Conservation (phyloP, 2,329 filamentous ascomycete genomes). For the Podosphaera aphanis region DNA sequence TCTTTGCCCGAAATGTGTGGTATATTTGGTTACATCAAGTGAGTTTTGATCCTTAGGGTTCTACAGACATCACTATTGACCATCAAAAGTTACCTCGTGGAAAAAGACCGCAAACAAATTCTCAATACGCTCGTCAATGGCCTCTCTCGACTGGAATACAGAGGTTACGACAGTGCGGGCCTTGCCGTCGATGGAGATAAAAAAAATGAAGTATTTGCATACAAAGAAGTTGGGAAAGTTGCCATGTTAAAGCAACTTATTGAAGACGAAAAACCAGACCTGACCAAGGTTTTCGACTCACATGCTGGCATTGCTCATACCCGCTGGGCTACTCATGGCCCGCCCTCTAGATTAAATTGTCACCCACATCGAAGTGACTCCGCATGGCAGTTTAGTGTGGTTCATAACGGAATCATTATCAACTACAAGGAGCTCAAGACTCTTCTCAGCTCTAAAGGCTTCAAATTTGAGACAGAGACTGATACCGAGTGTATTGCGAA, state of each 20-base stretch:
- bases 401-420: conserved; percentile 99
- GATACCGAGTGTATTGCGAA: conserved; percentile 99
- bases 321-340: conserved; percentile 92
- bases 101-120: conserved; percentile 95
- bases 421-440: conserved; percentile 99
- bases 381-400: conserved; percentile 86
- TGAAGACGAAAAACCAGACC: conserved; percentile 57
- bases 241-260: conserved; percentile 89
- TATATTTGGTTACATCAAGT: conserved; percentile 4
- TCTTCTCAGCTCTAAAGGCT: conserved; percentile 78
- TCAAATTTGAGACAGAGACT: conserved; percentile 97
- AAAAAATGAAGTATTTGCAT: conserved; percentile 91
- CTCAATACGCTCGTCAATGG: conserved; percentile 91
- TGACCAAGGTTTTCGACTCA: conserved; percentile 86
- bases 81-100: conserved; percentile 65
- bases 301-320: conserved; percentile 98
- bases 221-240: conserved; percentile 99
- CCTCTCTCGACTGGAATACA: conserved; percentile 87
- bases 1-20: conserved; percentile 2
- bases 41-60: background rate
- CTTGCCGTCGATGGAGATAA: conserved; percentile 92
- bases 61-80: background rate
- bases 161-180: conserved; percentile 93
- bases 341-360: conserved; percentile 65
- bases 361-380: conserved; percentile 44